These are phyloP conservation scores for Cyclostephanos tholiformis DNA, from an alignment of 108 stramenopile species.

Conservation along the genomic window DNA sequence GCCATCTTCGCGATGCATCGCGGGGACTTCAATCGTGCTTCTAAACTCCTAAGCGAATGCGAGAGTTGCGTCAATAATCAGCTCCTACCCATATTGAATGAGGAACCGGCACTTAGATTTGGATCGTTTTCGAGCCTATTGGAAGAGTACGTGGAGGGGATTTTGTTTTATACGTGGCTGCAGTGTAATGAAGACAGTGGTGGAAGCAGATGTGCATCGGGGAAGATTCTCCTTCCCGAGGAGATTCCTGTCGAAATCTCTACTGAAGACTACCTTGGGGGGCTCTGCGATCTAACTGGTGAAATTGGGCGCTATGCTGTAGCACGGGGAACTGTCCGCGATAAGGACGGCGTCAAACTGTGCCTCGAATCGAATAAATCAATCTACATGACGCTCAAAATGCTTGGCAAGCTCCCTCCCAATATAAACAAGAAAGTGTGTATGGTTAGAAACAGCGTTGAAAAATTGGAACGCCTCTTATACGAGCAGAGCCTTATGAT, in stretches of 20 bases:
- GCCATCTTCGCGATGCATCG: conserved; percentile 93
- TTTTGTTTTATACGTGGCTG: conserved; percentile 89
- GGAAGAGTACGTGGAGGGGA: conserved; percentile 94
- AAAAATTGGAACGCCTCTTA: conserved; percentile 82
- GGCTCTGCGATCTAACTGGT: conserved; percentile 94
- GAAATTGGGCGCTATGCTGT: conserved; percentile 95
- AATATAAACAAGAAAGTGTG: conserved; percentile 72
- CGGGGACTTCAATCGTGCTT: conserved; percentile 58
- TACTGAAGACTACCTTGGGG: conserved; percentile 91
- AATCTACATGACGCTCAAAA: conserved; percentile 55
- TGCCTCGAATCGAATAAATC: conserved; percentile 69
- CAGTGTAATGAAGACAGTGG: conserved; percentile 33
- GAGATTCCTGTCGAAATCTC: conserved; percentile 61
- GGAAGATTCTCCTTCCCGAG: conserved; percentile 47
- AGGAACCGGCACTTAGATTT: conserved; percentile 77
- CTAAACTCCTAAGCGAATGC: conserved; percentile 61
- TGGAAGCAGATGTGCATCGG: conserved; percentile 35
- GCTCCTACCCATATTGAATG: conserved; percentile 71
- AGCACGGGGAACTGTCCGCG: conserved; percentile 82
- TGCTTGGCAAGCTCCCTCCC: conserved; percentile 54
- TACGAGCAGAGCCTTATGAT: conserved; percentile 84
- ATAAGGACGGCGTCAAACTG: conserved; percentile 62
- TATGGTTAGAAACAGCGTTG: conserved; percentile 54
- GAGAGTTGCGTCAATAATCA: conserved; percentile 66
- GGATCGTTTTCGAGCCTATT: conserved; percentile 78